Evolutionary conservation across 2,329 filamentous ascomycete species (phyloP), one percentile per base, ranked within the genome.

Genomic region (Mollisiaceae sp.): DNA sequence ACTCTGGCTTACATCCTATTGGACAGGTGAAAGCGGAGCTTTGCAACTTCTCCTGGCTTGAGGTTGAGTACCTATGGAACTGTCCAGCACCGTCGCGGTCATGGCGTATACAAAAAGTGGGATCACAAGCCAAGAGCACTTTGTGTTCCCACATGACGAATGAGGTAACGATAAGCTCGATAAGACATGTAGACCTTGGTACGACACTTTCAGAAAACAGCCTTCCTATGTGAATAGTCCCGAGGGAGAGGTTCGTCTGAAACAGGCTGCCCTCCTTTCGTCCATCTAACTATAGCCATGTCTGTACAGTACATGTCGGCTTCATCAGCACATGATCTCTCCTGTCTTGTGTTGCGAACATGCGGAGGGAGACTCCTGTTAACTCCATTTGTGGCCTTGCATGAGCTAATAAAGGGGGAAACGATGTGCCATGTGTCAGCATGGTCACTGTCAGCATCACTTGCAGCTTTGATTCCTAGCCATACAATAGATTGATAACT

Each of bases 131-230:
- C 38, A n/a, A 24, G 3, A n/a, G 8, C 45, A 6, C n/a, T 50
- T 22, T 50, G 45, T 22, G n/a, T n/a, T 45, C 15, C 45, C 45
- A 50, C 45, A 50, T 22, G 45, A 22, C 20, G 6, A 18, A 4
- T 15, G 41, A 32, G 41, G n/a, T 50, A 14, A 50, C 45, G 45
- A 50, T 50, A 50, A 50, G 41, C 45, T 22, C 45, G 45, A 22
- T 50, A 50, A 50, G 45, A 50, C n/a, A 24, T 50, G n/a, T 11
- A 24, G 45, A 8, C 20, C 8, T 50, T 50, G 45, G 20, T 50
- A 22, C 45, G 24, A 14, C n/a, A 50, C 9, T n/a, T 22, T 22
- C 24, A 8, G 24, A 22, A 24, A 50, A 50, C 24, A 50, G n/a
- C n/a, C 6, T 1, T 9, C 18, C 45, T n/a, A 24, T 9, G 2